Base-by-base conservation (phyloP, 257 asterid species). In the Solanum bulbocastanum region DNA sequence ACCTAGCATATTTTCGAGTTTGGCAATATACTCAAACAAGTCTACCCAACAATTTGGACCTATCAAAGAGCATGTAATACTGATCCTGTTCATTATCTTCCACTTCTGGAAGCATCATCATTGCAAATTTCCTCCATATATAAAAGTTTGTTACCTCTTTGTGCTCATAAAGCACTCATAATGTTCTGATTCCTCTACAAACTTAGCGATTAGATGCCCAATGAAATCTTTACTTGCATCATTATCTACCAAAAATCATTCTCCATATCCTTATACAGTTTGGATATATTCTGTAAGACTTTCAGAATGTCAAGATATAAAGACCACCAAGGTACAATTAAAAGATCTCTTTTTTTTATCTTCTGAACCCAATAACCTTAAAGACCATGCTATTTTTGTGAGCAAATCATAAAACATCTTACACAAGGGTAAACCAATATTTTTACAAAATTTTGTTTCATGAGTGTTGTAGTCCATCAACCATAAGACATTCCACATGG, bases 141-240 rank as follows among this genome's bases (percentile, higher is more conserved):
- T 95, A 96, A 87, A 94, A 96, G 92, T 92, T 91, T 44, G 92
- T 93, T 75, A 93, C 96, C 58, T 92, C 98, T 92, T 94, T 96
- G 84, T 90, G 91, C 87, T 92, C 92, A 37, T 90, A 91, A 88
- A 94, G 88, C 99, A 97, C 46, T 25, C 68, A 85, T 94, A 92
- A 84, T 96, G 95, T 14, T 94, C 94, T 32, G 84, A 86, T 92
- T 94, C 92, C 90, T 91, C 92, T 3, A 95, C 95, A 93, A 87
- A 93, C 90, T 18, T 91, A 71, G 94, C 88, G 87, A 94, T 88
- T 25, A 95, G 93, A 90, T 78, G 36, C 95, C 88, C 16, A 96
- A 78, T n/a, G 94, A 96, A 82, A 16, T 88, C 90, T 90, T 95
- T 86, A 94, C 91, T 85, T 82, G 78, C 84, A 71, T 90, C 94